Conservation (phyloP, 495 filamentous ascomycete species). For the Monascus purpureus region DNA sequence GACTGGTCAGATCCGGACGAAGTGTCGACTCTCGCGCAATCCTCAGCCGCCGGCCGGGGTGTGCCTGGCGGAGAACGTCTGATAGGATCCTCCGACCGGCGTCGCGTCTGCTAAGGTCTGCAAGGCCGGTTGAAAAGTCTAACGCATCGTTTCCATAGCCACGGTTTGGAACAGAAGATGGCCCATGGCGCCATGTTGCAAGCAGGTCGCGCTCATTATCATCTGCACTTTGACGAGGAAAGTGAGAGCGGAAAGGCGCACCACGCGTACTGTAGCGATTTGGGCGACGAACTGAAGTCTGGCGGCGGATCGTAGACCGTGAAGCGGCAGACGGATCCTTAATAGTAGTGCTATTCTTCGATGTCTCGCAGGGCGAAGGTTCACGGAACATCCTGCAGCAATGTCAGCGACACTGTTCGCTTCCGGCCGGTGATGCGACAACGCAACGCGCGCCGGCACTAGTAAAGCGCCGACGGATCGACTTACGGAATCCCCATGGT, state of each 20-base stretch:
- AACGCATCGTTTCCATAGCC: slow-evolving; percentile 18
- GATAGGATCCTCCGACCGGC: slow-evolving; percentile 17
- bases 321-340: slow-evolving; percentile 42
- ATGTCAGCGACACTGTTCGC: slow-evolving; percentile 9
- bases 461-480: slow-evolving; percentile 7
- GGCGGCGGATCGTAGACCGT: slow-evolving; percentile 62
- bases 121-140: slow-evolving; percentile 12
- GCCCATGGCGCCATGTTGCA: slow-evolving; percentile 12
- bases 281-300: slow-evolving; percentile 26
- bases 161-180: slow-evolving; percentile 18
- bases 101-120: slow-evolving; percentile 20
- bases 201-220: slow-evolving; percentile 28
- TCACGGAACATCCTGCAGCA: slow-evolving; percentile 42
- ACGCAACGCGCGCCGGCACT: slow-evolving; percentile 16
- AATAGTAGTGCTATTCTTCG: slow-evolving; percentile 43
- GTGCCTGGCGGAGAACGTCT: slow-evolving; percentile 18
- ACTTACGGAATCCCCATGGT: slow-evolving; percentile 78
- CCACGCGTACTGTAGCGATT: slow-evolving; percentile 20
- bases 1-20: slow-evolving; percentile 10
- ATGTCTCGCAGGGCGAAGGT: slow-evolving; percentile 31
- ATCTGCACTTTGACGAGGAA: slow-evolving; percentile 28
- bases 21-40: slow-evolving; percentile 16
- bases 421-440: slow-evolving; percentile 6
- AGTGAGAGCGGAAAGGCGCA: slow-evolving; percentile 15
- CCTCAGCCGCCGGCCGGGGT: slow-evolving; percentile 17